Evolutionary conservation across 768 basidiomycete genomes (phyloP), one percentile per base, ranked within the genome.

Genomic region (Tylopilus sp.): DNA sequence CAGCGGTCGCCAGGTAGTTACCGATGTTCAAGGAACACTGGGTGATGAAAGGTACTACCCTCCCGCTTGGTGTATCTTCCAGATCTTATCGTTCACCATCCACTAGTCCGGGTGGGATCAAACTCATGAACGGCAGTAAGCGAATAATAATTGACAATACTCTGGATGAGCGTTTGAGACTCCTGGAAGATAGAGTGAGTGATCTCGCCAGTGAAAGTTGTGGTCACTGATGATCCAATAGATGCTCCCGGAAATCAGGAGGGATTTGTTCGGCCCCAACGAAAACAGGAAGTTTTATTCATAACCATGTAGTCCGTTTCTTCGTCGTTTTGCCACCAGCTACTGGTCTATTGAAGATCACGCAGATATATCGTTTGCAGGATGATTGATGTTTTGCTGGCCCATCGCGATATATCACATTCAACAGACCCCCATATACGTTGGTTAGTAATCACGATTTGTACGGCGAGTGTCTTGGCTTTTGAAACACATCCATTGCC

Each of bases 171-270:
- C 80, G 95, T 42, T 71, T 99, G 63, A 79, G 85, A 57, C 69
- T 98, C 57, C 73, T 99, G 36, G 94, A 98, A 71, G 91, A 97
- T 65, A 79, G 88, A 72, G 93, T 91, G 56, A 56, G 84, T 71
- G 10, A 13, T 25, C 25, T n/a, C 20, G n/a, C 28, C 39, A 23
- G n/a, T 13, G 11, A 47, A 7, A 3, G 38, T 33, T 28, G 28
- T 13, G 5, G 11, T 18, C 9, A 26, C 40, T 55, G 21, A 63
- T n/a, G 20, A n/a, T 31, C 20, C 44, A 20, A 23, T 20, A 95
- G 91, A 98, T 98, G 95, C 76, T 98, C 22, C 95, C 95, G 2
- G 94, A 97, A 73, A 91, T 98, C 59, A 77, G 95, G 59, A 78
- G 77, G 56, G 88, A 93, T 61, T 76, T 98, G 40, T 98, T 95